A percentile compares a stretch with the other conserved stretches of the same genome.
phyloP scores from a whole-genome alignment of 495 filamentous ascomycete genomes.

The Cryomyces antarcticus region DNA sequence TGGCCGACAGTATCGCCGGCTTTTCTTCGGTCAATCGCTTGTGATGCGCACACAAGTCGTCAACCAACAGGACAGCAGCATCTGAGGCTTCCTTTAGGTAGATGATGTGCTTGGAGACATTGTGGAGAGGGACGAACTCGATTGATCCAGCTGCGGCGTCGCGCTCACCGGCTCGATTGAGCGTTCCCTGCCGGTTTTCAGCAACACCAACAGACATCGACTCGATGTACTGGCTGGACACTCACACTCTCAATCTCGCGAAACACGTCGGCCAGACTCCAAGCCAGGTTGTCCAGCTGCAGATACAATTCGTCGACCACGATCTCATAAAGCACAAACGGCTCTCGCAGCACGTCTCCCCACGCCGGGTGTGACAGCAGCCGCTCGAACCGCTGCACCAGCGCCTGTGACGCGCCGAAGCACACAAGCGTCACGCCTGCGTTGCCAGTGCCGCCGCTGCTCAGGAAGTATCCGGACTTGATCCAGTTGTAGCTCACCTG shows the following conservation, averaged over 20 bases:
- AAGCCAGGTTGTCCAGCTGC: slow-evolving; percentile 2
- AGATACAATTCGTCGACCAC: slow-evolving; percentile 5
- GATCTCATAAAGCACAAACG: slow-evolving; percentile 1
- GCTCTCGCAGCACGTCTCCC: slow-evolving; percentile 3
- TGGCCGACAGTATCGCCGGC: slow-evolving; percentile 2
- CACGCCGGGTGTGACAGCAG: neutral
- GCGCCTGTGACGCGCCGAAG: slow-evolving; percentile 3
- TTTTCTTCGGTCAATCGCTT: neutral
- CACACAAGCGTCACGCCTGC: slow-evolving; percentile 3
- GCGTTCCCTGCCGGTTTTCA: neutral
- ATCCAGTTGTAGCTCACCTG: slow-evolving; percentile 7
- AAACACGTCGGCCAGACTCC: slow-evolving; percentile 1
- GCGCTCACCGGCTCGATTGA: neutral
- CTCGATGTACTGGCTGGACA: no score
- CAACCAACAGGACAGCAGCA: neutral
- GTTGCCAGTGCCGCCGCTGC: neutral
- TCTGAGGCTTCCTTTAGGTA: neutral
- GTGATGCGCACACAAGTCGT: neutral
- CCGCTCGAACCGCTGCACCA: slow-evolving; percentile 2
- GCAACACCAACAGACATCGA: no score
- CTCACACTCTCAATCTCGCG: neutral
- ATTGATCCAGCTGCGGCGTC: slow-evolving; percentile 1
- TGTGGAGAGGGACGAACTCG: slow-evolving; percentile 6
- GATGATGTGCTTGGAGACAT: slow-evolving; percentile 6
- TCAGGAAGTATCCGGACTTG: slow-evolving; percentile 3